Conservation (phyloP, 148 eudicot genomes). For the Cornus controversa region DNA sequence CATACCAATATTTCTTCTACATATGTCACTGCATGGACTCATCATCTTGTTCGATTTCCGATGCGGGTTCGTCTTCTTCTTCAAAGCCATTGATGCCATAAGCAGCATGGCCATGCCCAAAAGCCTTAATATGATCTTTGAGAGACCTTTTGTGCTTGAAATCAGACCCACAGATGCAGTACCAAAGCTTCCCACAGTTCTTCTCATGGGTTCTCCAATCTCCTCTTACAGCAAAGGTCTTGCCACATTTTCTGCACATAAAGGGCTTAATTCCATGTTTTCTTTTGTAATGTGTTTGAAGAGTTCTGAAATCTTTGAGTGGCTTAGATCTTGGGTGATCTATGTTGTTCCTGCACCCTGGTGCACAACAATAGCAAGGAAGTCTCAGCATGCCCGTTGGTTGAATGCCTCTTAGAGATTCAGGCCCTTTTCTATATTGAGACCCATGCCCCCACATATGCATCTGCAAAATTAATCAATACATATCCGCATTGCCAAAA, state of each 20-base stretch:
- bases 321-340: conserved; percentile 69
- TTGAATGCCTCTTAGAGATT: conserved; percentile 59
- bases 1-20: background rate
- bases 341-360: conserved; percentile 66
- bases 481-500: background rate
- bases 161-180: conserved; percentile 66
- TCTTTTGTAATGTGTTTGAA: conserved; percentile 68
- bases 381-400: conserved; percentile 72
- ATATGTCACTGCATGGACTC: conserved; percentile 18
- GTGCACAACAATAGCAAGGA: conserved; percentile 68
- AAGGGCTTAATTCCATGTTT: conserved; percentile 70
- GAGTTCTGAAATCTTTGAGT: conserved; percentile 63
- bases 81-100: conserved; percentile 35
- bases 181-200: conserved; percentile 76
- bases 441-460: conserved; percentile 83
- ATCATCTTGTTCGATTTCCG: conserved; percentile 60
- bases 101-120: conserved; percentile 59
- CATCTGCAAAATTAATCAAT: conserved; percentile 31
- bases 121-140: conserved; percentile 59
- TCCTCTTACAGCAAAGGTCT: conserved; percentile 64
- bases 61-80: conserved; percentile 58
- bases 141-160: conserved; percentile 72
- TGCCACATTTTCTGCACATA: conserved; percentile 61
- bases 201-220: conserved; percentile 79
- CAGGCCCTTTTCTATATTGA: conserved; percentile 62